These are phyloP conservation scores for Jatropha podagrica DNA, from an alignment of 441 rosid species.

Conservation along the genomic window DNA sequence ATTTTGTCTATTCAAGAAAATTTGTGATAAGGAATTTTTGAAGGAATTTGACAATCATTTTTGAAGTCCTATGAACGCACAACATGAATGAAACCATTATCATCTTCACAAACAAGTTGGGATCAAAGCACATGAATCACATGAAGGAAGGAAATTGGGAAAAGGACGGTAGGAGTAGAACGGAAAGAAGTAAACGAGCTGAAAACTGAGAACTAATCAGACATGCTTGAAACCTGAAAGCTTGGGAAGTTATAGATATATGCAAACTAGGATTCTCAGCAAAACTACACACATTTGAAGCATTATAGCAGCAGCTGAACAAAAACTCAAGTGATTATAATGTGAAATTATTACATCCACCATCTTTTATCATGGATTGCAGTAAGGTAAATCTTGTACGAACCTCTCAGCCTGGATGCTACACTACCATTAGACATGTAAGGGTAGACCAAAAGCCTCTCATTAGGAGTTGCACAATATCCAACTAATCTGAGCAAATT, in stretches of 20 bases:
- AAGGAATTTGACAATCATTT: neutral
- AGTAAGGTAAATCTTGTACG: conserved; percentile 24
- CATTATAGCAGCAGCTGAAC: neutral
- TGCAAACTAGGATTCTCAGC: neutral
- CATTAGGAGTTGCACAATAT: conserved; percentile 60
- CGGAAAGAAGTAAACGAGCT: neutral
- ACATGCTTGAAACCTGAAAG: neutral
- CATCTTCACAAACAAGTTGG: neutral
- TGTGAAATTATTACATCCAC: neutral
- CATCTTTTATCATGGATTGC: neutral
- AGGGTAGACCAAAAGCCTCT: conserved; percentile 88
- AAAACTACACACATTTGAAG: neutral
- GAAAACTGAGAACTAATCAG: neutral
- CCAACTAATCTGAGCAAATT: conserved; percentile 77
- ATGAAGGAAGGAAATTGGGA: neutral
- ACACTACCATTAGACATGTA: conserved; percentile 93
- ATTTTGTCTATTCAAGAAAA: too few species aligned
- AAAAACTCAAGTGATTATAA: neutral
- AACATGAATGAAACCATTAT: neutral
- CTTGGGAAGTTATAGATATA: too few species aligned
- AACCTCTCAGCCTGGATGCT: conserved; percentile 87
- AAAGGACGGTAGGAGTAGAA: neutral
- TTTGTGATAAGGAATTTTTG: too few species aligned
- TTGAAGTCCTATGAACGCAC: neutral
- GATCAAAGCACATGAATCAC: neutral